These are phyloP conservation scores for Diutina ranongensis DNA, from an alignment of 1,139 yeast genomes.

Conservation along the genomic window DNA sequence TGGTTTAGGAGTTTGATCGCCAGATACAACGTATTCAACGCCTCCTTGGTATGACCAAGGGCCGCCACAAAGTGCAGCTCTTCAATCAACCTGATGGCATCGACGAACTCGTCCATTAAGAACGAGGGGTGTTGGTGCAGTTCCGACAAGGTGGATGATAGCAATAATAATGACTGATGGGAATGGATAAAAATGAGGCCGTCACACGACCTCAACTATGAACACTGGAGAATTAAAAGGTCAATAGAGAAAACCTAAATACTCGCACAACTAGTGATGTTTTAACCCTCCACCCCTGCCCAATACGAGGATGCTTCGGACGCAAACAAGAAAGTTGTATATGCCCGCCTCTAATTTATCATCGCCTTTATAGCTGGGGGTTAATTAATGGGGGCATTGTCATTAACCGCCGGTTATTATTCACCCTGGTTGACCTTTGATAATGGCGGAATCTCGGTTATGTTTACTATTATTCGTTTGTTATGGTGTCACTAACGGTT, in stretches of 20 bases:
- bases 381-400: too few relatives aligned
- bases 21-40: neutral
- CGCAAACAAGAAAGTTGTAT: neutral
- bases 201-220: neutral
- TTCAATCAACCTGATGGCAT: neutral
- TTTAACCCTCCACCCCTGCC: too few relatives aligned
- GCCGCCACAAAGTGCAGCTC: neutral
- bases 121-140: neutral
- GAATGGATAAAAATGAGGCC: neutral
- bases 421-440: too few relatives aligned
- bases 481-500: too few relatives aligned
- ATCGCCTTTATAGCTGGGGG: too few relatives aligned
- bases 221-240: too few relatives aligned
- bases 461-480: too few relatives aligned
- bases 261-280: neutral
- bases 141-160: neutral
- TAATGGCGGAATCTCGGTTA: too few relatives aligned
- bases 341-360: neutral
- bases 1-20: slow-evolving; percentile 2
- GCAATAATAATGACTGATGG: too few relatives aligned
- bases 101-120: slow-evolving; percentile 4
- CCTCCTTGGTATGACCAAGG: slow-evolving; percentile 1
- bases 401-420: too few relatives aligned
- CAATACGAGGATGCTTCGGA: too few relatives aligned
- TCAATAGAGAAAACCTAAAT: neutral